Evolutionary conservation across 495 filamentous ascomycete genomes (phyloP).

Genomic region (Parathielavia hyrcaniae): DNA sequence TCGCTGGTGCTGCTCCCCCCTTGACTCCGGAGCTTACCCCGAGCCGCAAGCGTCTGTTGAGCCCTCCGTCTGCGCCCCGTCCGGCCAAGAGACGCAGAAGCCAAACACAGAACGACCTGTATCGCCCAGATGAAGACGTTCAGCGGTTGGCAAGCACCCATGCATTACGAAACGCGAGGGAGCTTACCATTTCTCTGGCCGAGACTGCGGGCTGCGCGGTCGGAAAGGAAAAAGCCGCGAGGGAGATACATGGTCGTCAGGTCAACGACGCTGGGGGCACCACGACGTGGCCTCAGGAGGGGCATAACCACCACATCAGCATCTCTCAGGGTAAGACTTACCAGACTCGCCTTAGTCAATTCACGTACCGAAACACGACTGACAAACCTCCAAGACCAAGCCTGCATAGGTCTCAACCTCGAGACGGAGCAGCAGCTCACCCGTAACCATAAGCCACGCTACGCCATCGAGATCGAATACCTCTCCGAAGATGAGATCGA

Average conservation of each 20-base stretch:
- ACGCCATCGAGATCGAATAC: slow-evolving; percentile 21
- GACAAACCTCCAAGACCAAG: not conserved
- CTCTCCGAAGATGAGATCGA: slow-evolving; percentile 28
- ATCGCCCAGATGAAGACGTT: not conserved
- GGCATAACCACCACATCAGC: not conserved
- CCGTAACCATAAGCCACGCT: not conserved
- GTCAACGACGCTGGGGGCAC: not conserved
- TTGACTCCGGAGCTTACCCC: slow-evolving; percentile 22
- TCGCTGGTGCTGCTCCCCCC: not conserved
- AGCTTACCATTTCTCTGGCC: slow-evolving; percentile 2
- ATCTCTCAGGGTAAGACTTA: not conserved
- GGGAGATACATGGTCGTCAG: not conserved
- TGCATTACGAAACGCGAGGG: slow-evolving; percentile 3
- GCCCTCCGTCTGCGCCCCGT: slow-evolving; percentile 15
- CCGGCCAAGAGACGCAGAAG: slow-evolving; percentile 11
- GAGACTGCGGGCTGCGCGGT: not conserved
- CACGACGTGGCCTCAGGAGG: not conserved
- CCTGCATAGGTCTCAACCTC: not conserved
- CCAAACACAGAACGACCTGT: slow-evolving; percentile 2
- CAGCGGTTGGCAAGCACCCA: not conserved
- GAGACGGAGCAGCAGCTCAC: not conserved
- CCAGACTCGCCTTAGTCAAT: not conserved
- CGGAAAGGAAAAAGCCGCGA: not conserved
- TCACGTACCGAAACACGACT: not conserved
- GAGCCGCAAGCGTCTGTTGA: slow-evolving; percentile 12